Percentiles rank a stretch among this genome's conserved stretches.
Evolutionary conservation across 2,329 filamentous ascomycete species (phyloP).

Genomic region (Cladosporium cucumerinum): DNA sequence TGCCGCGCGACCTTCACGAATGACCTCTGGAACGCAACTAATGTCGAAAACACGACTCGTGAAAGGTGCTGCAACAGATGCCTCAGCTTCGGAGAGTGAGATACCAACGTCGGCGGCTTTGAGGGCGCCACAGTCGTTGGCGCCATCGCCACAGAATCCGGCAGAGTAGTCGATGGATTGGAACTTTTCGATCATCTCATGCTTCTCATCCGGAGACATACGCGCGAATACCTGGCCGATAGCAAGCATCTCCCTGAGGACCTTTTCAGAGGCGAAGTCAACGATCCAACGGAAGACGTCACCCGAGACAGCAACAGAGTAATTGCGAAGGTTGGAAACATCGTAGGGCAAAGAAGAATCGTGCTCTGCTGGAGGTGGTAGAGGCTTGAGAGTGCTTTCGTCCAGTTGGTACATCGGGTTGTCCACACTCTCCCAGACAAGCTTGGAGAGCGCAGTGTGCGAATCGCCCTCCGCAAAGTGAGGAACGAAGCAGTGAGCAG

Average conservation of each 20-base stretch:
- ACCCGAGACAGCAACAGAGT: constrained; percentile 83
- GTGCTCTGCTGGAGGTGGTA: constrained; percentile 64
- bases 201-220: constrained; percentile 98
- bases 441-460: constrained; percentile 66
- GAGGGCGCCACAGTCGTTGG: constrained; percentile 93
- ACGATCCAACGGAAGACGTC: constrained; percentile 97
- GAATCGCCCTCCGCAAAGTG: constrained; percentile 78
- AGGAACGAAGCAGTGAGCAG: constrained; percentile 87
- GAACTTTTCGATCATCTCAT: constrained; percentile 93
- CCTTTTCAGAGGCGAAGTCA: constrained; percentile 79
- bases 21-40: constrained; percentile 88
- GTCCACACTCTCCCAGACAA: constrained; percentile 95
- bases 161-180: constrained; percentile 94
- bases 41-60: constrained; percentile 96
- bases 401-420: constrained; percentile 75
- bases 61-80: constrained; percentile 96
- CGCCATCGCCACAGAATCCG: constrained; percentile 95
- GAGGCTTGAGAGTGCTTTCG: constrained; percentile 74
- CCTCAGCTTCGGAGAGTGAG: constrained; percentile 93
- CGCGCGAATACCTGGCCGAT: constrained; percentile 90
- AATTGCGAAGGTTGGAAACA: constrained; percentile 75
- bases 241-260: constrained; percentile 83
- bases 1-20: constrained; percentile 86
- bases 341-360: constrained; percentile 86
- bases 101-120: constrained; percentile 98